A percentile compares a stretch with the other conserved stretches of the same genome.
These are phyloP conservation scores for Pythium volutum DNA, from an alignment of 352 stramenopile genomes.

Conservation along the genomic window DNA sequence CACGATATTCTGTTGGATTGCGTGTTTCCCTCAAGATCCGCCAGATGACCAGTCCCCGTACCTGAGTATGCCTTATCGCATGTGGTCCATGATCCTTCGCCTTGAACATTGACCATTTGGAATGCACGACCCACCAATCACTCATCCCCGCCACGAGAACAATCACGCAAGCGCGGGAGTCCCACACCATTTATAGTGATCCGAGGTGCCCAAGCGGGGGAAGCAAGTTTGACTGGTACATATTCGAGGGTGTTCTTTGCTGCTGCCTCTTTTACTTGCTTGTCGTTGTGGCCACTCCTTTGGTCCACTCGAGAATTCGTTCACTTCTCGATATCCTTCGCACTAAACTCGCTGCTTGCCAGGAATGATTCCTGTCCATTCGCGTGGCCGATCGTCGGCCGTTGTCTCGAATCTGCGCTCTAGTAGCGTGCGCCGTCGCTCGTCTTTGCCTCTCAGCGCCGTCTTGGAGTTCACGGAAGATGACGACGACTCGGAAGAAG, in stretches of 20 bases:
- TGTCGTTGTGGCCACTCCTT: constrained; percentile 1
- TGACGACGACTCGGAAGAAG: constrained; percentile 20
- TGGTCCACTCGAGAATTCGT: not conserved
- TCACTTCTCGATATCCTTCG: constrained; percentile 4
- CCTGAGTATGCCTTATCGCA: not conserved
- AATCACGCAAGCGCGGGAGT: not conserved
- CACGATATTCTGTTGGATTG: too few species aligned
- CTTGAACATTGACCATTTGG: not conserved
- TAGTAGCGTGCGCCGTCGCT: constrained; percentile 16
- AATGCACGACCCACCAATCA: not conserved
- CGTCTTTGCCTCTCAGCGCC: constrained; percentile 16
- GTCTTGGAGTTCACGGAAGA: constrained; percentile 24
- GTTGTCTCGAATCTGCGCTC: not conserved
- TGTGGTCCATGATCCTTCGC: not conserved
- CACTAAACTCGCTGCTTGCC: not conserved
- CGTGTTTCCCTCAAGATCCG: too few species aligned
- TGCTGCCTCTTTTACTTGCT: not conserved
- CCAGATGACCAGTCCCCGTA: too few species aligned
- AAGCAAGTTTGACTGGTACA: not conserved
- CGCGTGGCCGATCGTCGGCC: not conserved
- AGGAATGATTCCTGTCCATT: not conserved
- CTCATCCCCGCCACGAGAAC: not conserved
- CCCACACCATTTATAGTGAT: not conserved
- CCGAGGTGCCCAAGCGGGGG: not conserved
- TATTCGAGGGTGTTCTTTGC: not conserved